Percentiles rank a stretch among this genome's conserved stretches.
Conservation (phyloP, 257 asterid genomes). For the Gentiana macrophylla region DNA sequence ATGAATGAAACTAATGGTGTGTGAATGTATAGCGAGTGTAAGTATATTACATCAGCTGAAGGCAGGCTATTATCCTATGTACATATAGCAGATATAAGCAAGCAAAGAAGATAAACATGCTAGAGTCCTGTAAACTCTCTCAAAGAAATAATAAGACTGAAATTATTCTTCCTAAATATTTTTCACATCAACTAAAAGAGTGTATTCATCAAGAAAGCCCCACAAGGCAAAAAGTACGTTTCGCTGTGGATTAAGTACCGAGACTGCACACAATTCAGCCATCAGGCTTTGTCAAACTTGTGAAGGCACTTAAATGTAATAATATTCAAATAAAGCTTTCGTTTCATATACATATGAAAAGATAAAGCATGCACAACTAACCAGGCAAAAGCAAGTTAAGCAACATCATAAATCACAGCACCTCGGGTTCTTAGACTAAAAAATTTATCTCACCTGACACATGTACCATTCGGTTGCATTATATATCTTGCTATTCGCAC, state of each 20-base stretch:
- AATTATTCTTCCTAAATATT: no score
- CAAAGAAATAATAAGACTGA: no score
- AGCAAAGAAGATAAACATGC: no score
- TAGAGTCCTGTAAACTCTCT: no score
- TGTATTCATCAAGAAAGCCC: not conserved
- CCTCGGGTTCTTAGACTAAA: not conserved
- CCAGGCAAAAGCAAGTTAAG: not conserved
- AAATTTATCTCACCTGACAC: conserved; percentile 60
- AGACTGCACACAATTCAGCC: not conserved
- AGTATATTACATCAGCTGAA: no score
- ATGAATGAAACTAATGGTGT: no score
- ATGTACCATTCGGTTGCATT: conserved; percentile 90
- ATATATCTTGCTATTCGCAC: conserved; percentile 81
- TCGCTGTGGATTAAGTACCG: not conserved
- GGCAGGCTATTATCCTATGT: no score
- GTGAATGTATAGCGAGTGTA: no score
- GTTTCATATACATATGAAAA: not conserved
- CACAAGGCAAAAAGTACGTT: not conserved
- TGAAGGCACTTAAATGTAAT: no score
- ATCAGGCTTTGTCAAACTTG: not conserved
- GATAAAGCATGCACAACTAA: not conserved
- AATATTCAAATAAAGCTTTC: no score
- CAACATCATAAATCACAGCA: not conserved
- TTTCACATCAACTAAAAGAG: no score
- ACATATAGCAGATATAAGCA: no score